Evolutionary conservation across 306 rosid genomes (phyloP).

Genomic region (Crotalaria pallida): DNA sequence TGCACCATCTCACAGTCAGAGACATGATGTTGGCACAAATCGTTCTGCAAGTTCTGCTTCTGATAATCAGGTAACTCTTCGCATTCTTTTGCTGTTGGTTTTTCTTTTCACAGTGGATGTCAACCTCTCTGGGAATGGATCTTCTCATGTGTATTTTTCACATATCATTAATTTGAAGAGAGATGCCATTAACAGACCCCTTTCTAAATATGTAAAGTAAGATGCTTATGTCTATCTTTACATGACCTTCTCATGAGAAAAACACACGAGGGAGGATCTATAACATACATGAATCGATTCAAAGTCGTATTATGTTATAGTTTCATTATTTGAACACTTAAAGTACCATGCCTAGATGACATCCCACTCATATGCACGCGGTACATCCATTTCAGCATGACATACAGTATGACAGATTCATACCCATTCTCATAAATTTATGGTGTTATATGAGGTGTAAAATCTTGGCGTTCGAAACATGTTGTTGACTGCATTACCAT

Average conservation of each 20-base stretch:
- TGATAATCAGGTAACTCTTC: slow-evolving; percentile 54
- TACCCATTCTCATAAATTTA: background rate
- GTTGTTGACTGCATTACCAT: no score
- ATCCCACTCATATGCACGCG: background rate
- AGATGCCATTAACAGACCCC: background rate
- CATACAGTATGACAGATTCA: background rate
- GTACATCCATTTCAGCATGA: background rate
- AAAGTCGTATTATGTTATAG: background rate
- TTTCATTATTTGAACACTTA: background rate
- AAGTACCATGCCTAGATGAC: background rate
- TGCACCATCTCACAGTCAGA: slow-evolving; percentile 53
- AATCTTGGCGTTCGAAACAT: background rate
- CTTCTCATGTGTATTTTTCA: background rate
- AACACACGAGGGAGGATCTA: background rate
- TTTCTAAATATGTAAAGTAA: background rate
- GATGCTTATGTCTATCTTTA: background rate
- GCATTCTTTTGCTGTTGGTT: background rate
- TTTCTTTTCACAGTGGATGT: background rate
- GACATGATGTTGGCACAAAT: slow-evolving; percentile 19
- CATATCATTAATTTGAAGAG: background rate
- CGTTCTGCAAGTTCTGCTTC: slow-evolving; percentile 49
- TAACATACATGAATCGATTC: background rate
- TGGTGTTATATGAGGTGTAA: background rate
- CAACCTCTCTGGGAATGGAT: background rate
- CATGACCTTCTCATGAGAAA: background rate